Evolutionary conservation across 257 asterid genomes (phyloP).

Genomic region (Gentiana straminea): DNA sequence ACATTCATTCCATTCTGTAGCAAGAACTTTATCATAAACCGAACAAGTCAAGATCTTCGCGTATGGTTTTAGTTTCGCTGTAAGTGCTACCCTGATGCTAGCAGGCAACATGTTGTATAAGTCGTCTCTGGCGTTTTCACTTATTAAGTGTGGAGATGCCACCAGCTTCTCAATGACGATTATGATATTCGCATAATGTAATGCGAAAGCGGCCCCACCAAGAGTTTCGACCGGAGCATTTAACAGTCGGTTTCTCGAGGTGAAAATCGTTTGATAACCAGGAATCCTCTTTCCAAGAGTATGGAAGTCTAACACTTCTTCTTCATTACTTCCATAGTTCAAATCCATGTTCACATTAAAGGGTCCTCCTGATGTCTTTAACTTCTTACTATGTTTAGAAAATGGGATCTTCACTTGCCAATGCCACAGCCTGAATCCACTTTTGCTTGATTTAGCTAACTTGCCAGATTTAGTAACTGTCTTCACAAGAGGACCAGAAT

Average conservation of each 20-base stretch:
- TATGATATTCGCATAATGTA: slow-evolving; percentile 74
- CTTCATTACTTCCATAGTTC: slow-evolving; percentile 12
- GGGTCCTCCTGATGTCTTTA: slow-evolving; percentile 22
- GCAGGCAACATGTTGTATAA: slow-evolving; percentile 79
- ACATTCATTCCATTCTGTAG: slow-evolving; percentile 66
- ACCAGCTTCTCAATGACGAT: slow-evolving; percentile 73
- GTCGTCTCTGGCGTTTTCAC: slow-evolving; percentile 78
- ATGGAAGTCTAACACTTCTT: slow-evolving; percentile 11
- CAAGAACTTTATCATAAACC: slow-evolving; percentile 55
- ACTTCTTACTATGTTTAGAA: slow-evolving; percentile 17
- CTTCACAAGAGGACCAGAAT: slow-evolving; percentile 57
- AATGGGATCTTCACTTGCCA: slow-evolving; percentile 25
- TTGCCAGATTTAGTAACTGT: slow-evolving; percentile 41
- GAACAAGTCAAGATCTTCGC: slow-evolving; percentile 44
- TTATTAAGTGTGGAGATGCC: slow-evolving; percentile 73
- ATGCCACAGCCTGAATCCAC: slow-evolving; percentile 40
- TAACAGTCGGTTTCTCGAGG: slow-evolving; percentile 36
- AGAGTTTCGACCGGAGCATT: slow-evolving; percentile 66
- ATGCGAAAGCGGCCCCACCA: slow-evolving; percentile 74
- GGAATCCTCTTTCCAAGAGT: slow-evolving; percentile 20
- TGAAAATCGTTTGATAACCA: slow-evolving; percentile 17
- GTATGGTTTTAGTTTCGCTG: slow-evolving; percentile 65
- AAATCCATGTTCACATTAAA: slow-evolving; percentile 19
- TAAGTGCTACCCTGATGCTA: slow-evolving; percentile 49
- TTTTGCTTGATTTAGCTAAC: slow-evolving; percentile 31